A percentile compares a stretch with the other conserved stretches of the same genome.
These are phyloP conservation scores for Juglanconis sp. DNA, from an alignment of 2,329 filamentous ascomycete genomes.

Conservation along the genomic window DNA sequence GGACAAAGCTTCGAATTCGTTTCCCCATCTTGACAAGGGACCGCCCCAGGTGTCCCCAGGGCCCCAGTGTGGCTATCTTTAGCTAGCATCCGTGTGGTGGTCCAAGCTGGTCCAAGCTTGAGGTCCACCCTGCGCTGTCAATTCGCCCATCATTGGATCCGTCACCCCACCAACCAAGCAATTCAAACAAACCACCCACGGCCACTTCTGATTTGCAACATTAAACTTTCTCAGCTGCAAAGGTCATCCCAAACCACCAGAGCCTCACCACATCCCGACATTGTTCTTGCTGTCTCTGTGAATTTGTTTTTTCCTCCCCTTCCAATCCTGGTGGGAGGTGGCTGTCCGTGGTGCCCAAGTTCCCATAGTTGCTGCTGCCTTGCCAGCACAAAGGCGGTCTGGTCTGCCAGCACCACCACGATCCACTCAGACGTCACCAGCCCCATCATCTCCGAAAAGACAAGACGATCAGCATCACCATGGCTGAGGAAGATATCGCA, in stretches of 20 bases:
- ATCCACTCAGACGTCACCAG: background rate
- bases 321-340: background rate
- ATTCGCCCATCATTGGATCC: background rate
- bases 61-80: background rate
- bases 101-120: background rate
- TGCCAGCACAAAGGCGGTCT: background rate
- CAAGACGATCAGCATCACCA: constrained; percentile 24
- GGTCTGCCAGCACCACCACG: constrained; percentile 1
- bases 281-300: background rate
- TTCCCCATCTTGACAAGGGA: background rate
- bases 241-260: background rate
- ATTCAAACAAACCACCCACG: constrained; percentile 5
- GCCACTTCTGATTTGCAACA: background rate
- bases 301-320: background rate
- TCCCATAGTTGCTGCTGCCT: background rate
- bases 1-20: background rate
- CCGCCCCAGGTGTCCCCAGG: background rate
- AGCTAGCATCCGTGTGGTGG: background rate
- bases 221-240: background rate
- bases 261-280: background rate
- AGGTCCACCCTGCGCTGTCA: background rate
- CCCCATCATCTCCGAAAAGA: background rate
- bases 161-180: constrained; percentile 9
- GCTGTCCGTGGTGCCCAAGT: background rate
- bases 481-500: constrained; percentile 67